These are phyloP conservation scores for Postia placenta DNA, from an alignment of 768 basidiomycete genomes.

Conservation along the genomic window DNA sequence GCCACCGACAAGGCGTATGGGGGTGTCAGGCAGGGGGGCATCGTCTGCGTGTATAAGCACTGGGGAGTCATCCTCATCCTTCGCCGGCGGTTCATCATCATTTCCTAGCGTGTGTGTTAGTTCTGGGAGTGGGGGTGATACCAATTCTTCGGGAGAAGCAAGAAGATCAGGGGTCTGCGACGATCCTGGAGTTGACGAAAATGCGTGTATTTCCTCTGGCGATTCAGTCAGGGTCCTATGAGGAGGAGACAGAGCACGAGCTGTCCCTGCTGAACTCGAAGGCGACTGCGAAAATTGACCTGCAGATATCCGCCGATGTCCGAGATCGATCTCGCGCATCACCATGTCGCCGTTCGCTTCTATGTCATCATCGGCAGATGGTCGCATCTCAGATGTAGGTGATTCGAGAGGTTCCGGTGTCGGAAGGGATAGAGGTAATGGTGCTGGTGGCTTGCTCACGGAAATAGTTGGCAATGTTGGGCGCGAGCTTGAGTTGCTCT, in stretches of 20 bases:
- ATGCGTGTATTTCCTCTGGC: slow-evolving; percentile 1
- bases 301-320: neutral
- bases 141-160: slow-evolving; percentile 4
- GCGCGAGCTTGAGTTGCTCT: slow-evolving; percentile 12
- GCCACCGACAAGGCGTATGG: slow-evolving; percentile 55
- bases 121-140: slow-evolving; percentile 2
- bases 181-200: slow-evolving; percentile 1
- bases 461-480: slow-evolving; percentile 47
- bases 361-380: slow-evolving; percentile 8
- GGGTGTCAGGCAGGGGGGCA: slow-evolving; percentile 28
- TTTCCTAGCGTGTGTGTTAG: too few species aligned
- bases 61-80: slow-evolving; percentile 19
- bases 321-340: neutral
- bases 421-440: slow-evolving; percentile 64
- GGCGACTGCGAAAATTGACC: neutral
- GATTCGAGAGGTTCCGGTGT: slow-evolving; percentile 41
- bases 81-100: neutral
- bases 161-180: slow-evolving; percentile 10
- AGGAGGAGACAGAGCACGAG: slow-evolving; percentile 1
- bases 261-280: neutral
- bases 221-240: slow-evolving; percentile 4
- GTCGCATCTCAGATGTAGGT: neutral
- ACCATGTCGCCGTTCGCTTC: slow-evolving; percentile 14
- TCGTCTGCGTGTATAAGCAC: slow-evolving; percentile 19
- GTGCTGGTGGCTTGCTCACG: slow-evolving; percentile 65